These are phyloP conservation scores for Amauroascus verrucosus DNA, from an alignment of 2,329 filamentous ascomycete genomes.

Conservation along the genomic window DNA sequence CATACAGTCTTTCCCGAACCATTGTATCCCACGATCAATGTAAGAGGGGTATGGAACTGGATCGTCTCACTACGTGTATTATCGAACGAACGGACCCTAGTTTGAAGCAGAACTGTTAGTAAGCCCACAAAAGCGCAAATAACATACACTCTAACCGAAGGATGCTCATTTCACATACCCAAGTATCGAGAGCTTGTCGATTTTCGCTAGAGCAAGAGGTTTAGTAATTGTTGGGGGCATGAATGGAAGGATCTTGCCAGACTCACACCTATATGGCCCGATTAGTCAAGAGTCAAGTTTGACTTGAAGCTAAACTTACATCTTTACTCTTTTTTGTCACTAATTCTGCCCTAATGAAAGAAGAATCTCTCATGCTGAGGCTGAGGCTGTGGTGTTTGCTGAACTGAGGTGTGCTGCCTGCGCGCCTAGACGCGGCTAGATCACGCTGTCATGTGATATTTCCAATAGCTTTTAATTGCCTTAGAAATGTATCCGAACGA, in stretches of 20 bases:
- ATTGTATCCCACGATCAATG: slow-evolving; percentile 93
- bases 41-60: slow-evolving; percentile 79
- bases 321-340: slow-evolving; percentile 3
- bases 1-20: slow-evolving; percentile 83
- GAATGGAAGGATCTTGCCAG: background rate
- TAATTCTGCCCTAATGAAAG: background rate
- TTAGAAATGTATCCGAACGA: background rate
- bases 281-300: slow-evolving; percentile 3
- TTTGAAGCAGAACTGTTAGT: background rate
- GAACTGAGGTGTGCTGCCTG: slow-evolving; percentile 1
- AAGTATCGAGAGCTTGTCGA: slow-evolving; percentile 79
- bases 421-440: background rate
- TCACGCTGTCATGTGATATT: slow-evolving; percentile 11
- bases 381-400: background rate
- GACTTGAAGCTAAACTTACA: slow-evolving; percentile 10
- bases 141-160: background rate
- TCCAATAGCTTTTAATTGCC: background rate
- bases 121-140: background rate
- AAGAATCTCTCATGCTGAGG: background rate
- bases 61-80: slow-evolving; percentile 65
- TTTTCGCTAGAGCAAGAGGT: slow-evolving; percentile 50
- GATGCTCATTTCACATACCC: slow-evolving; percentile 42
- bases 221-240: background rate
- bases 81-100: slow-evolving; percentile 72
- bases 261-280: slow-evolving; percentile 15